A percentile compares a stretch with the other conserved stretches of the same genome.
phyloP scores from a whole-genome alignment of 2,329 filamentous ascomycete genomes.

The Xylariaceae sp. region DNA sequence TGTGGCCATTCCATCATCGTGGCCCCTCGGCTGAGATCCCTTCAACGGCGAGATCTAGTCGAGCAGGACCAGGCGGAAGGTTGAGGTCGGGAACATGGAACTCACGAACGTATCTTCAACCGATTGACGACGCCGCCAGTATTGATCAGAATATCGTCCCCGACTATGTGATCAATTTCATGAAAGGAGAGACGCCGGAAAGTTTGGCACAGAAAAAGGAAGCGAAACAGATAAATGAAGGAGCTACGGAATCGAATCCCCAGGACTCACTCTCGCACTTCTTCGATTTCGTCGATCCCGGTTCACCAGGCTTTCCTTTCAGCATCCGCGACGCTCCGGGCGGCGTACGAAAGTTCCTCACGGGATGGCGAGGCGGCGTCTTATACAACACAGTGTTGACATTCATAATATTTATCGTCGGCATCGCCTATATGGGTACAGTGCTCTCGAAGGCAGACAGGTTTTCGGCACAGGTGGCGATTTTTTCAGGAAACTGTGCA shows the following conservation, averaged over 20 bases:
- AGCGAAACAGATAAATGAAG: slow-evolving; percentile 32
- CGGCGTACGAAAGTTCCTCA: slow-evolving; percentile 30
- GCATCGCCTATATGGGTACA: slow-evolving; percentile 37
- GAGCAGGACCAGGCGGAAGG: slow-evolving; percentile 18
- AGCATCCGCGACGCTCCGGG: slow-evolving; percentile 29
- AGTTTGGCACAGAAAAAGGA: slow-evolving; percentile 43
- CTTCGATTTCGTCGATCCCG: slow-evolving; percentile 35
- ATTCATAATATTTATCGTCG: slow-evolving; percentile 35
- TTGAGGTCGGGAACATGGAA: slow-evolving; percentile 27
- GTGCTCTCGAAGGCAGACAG: slow-evolving; percentile 33
- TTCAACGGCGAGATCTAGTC: slow-evolving; percentile 28
- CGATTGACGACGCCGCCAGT: slow-evolving; percentile 29
- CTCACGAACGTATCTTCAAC: slow-evolving; percentile 27
- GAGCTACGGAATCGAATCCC: slow-evolving; percentile 27
- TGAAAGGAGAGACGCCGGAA: slow-evolving; percentile 52
- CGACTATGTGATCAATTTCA: slow-evolving; percentile 52
- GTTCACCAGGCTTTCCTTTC: slow-evolving; percentile 21
- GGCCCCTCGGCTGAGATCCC: slow-evolving; percentile 25
- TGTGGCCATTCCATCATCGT: slow-evolving; percentile 32
- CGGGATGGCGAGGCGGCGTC: slow-evolving; percentile 46
- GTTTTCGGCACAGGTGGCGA: slow-evolving; percentile 33
- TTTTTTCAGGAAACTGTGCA: slow-evolving; percentile 38
- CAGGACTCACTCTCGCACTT: slow-evolving; percentile 33
- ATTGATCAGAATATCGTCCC: slow-evolving; percentile 45
- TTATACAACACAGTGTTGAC: slow-evolving; percentile 40